These are phyloP conservation scores for Dillenia suffruticosa DNA, from an alignment of 164 flowering plant genomes.

Conservation along the genomic window DNA sequence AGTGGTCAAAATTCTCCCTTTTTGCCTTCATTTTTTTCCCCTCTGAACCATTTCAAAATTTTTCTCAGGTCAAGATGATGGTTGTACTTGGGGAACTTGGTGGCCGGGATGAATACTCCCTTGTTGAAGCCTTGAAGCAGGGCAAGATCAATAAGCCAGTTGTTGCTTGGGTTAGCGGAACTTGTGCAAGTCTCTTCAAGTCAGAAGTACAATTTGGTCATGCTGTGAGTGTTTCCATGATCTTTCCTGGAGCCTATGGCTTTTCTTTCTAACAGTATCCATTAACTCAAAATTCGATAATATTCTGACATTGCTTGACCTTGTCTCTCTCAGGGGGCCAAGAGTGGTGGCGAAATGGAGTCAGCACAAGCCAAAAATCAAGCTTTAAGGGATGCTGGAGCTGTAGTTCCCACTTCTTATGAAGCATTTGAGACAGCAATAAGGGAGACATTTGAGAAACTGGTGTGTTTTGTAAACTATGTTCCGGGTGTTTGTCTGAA, in stretches of 20 bases:
- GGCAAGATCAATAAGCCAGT: constrained; percentile 94
- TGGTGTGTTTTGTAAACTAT: constrained; percentile 42
- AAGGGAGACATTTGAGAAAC: constrained; percentile 85
- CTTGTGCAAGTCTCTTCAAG: constrained; percentile 95
- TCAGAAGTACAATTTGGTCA: constrained; percentile 99
- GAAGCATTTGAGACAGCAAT: constrained; percentile 87
- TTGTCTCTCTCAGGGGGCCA: constrained; percentile 68
- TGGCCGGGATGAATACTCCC: constrained; percentile 95
- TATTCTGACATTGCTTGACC: neutral
- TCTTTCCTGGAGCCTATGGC: neutral
- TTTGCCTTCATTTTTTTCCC: neutral
- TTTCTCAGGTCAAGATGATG: constrained; percentile 80
- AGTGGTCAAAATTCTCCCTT: neutral
- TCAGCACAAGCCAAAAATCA: constrained; percentile 99
- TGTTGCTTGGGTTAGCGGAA: constrained; percentile 99
- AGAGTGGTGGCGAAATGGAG: constrained; percentile 98
- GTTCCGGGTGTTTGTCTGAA: neutral
- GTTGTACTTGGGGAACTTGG: constrained; percentile 99
- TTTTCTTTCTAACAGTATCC: neutral
- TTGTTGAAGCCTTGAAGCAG: constrained; percentile 93
- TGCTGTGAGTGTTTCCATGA: constrained; percentile 62
- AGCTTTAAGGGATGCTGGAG: constrained; percentile 92
- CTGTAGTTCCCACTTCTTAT: constrained; percentile 92
- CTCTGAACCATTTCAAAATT: constrained; percentile 1
- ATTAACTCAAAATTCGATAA: neutral